A percentile compares a stretch with the other conserved stretches of the same genome.
These are phyloP conservation scores for Botryococcus braunii DNA, from an alignment of 163 green algal genomes.

Conservation along the genomic window DNA sequence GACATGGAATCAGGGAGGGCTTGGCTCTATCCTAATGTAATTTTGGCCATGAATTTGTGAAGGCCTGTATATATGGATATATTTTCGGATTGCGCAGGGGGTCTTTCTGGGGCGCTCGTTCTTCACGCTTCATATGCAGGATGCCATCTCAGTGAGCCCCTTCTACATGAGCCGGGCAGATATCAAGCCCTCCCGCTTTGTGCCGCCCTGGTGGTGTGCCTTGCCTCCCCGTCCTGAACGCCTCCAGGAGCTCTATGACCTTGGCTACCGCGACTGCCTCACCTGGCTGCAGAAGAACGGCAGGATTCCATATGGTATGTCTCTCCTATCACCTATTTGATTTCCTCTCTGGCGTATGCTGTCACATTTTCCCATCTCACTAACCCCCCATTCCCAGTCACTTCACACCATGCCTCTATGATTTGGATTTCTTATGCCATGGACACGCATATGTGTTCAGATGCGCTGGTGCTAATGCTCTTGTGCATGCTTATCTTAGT, in stretches of 20 bases:
- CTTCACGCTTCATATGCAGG: slow-evolving; percentile 15
- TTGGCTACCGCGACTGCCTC: slow-evolving; percentile 10
- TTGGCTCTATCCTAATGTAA: too few species aligned
- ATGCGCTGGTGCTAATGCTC: neutral
- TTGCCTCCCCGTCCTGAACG: slow-evolving; percentile 9
- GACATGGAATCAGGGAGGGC: too few species aligned
- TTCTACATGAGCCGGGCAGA: slow-evolving; percentile 25
- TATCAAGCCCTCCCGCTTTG: slow-evolving; percentile 19
- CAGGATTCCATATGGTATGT: neutral
- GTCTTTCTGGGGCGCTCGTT: slow-evolving; percentile 15
- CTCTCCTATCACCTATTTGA: neutral
- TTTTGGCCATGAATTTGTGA: too few species aligned
- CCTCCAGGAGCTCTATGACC: slow-evolving; percentile 5
- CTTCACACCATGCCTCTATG: too few species aligned
- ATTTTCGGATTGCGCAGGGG: slow-evolving; percentile 6
- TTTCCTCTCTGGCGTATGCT: neutral
- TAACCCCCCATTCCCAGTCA: too few species aligned
- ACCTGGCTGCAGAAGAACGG: slow-evolving; percentile 1
- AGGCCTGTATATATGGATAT: too few species aligned
- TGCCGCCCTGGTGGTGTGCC: slow-evolving; percentile 22
- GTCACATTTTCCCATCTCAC: too few species aligned
- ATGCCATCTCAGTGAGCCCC: slow-evolving; percentile 17
- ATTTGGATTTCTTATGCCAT: neutral
- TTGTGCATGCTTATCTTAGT: neutral
- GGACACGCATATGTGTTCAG: neutral